Base-by-base conservation (phyloP, 441 rosid species). In the Aleurites moluccanus region DNA sequence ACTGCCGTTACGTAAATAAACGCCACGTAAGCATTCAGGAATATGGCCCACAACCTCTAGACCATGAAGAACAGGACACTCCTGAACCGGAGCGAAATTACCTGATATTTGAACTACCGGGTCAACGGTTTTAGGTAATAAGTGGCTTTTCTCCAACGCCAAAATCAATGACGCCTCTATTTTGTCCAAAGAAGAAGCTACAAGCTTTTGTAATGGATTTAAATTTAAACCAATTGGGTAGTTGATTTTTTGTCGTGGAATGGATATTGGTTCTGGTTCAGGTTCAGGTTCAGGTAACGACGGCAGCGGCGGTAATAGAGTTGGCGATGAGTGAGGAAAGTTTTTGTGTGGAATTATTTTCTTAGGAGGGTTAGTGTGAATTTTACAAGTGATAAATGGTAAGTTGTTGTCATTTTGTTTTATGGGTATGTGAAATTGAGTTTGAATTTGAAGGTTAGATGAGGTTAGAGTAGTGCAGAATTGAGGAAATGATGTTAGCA, bases 1-100 rank as follows among this genome's bases (percentile, higher is more conserved):
- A 16, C 90, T 86, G 1, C 93, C 94, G 81, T 90, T 90, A 35
- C 93, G 85, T 14, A 86, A 35, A 72, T 91, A 91, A 33, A 86
- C 85, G 15, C 92, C 94, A 10, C 67, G 81, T 44, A 90, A 50
- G 78, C 89, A 75, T 69, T 74, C 62, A 5, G 90, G 91, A 72
- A 91, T 86, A 44, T 73, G 77, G 50, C 92, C 96, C 35, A 70
- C 70, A 28, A 89, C 88, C 64, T 85, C 70, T 40, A 91, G 65
- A 66, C 81, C 78, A 47, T 75, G 90, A 25, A 62, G 87, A 81
- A 88, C 92, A n/a, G 92, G 88, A 62, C 81, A 78, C 72, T 91
- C 92, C 20, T 77, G 67, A 79, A 87, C 89, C 75, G 91, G 89
- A 15, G 90, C 87, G 30, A 87, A 91, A 75, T 91, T 91, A 3